These are phyloP conservation scores for Antonospora locustae DNA, from an alignment of 371 early-diverging fungal genomes.

Conservation along the genomic window DNA sequence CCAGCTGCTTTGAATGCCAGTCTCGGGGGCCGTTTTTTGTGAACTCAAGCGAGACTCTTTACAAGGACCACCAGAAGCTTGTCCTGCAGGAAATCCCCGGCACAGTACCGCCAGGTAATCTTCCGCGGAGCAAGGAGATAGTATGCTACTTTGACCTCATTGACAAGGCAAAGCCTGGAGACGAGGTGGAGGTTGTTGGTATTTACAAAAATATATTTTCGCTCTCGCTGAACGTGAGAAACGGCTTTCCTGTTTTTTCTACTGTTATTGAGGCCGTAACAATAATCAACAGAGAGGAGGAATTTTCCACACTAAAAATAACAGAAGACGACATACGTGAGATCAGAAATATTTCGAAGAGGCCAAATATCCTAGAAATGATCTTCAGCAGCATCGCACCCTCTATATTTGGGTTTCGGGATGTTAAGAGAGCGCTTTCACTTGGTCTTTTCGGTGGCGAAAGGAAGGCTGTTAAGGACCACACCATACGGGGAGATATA, in stretches of 20 bases:
- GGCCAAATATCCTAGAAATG: constrained; percentile 66
- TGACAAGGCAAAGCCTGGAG: constrained; percentile 87
- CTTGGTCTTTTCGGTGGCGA: constrained; percentile 90
- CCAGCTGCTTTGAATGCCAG: constrained; percentile 78
- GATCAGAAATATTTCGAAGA: constrained; percentile 64
- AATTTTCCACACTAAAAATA: constrained; percentile 65
- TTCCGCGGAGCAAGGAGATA: constrained; percentile 85
- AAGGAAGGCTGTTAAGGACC: constrained; percentile 66
- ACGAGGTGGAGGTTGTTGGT: constrained; percentile 90
- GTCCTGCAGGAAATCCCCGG: constrained; percentile 94
- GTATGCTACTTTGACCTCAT: constrained; percentile 87
- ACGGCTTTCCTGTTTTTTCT: constrained; percentile 89
- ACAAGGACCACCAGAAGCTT: constrained; percentile 88
- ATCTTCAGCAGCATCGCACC: constrained; percentile 89
- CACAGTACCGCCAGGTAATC: constrained; percentile 80
- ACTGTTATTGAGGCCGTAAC: constrained; percentile 85
- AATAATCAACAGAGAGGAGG: constrained; percentile 69
- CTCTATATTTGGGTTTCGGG: constrained; percentile 91
- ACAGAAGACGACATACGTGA: constrained; percentile 76
- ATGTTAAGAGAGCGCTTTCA: constrained; percentile 83
- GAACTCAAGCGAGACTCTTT: constrained; percentile 79
- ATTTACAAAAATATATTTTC: constrained; percentile 86
- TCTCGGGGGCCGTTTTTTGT: constrained; percentile 75
- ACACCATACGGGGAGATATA: constrained; percentile 67
- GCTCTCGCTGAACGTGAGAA: constrained; percentile 68